Evolutionary conservation across 2,329 filamentous ascomycete genomes (phyloP), one percentile per base, ranked within the genome.

Genomic region (Colletotrichum cuscutae): DNA sequence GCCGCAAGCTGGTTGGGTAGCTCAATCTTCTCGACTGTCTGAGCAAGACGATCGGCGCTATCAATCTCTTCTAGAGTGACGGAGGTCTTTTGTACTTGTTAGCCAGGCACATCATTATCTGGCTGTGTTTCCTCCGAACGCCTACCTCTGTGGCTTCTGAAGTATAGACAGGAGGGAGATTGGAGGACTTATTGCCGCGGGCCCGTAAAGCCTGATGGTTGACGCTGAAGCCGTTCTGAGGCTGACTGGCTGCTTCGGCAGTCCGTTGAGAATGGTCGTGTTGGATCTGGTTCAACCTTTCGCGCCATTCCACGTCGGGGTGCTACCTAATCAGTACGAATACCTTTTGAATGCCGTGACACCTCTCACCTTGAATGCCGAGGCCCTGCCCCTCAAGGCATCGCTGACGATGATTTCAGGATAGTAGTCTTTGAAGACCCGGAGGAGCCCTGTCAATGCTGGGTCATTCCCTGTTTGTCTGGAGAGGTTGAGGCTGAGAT

Each of bases 371-470:
- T 89, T 91, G 80, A 92, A 92, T 1, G 89, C 86, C 4, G 89
- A 88, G 1, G 90, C 90, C 72, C 88, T 88, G 49, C 90, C 90
- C 65, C 86, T 85, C 35, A 90, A 88, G 4, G 89, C 86, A 75
- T 93, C 92, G 26, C 92, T 93, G 15, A 96, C 89, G 72, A 97
- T 94, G 67, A 97, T 94, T 80, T 97, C 94, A 0, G 95, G 94
- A 78, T 96, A 97, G 81, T 96, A 97, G 80, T 96, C 94, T 79
- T 97, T 97, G 84, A 92, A 97, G n/a, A 96, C 90, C 68, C 93
- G 89, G 62, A 97, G 84, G 22, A 97, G 85, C 3, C 93, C 93
- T 49, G 93, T 87, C 46, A 97, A 84, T 64, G 91, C 89, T 61
- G 92, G 92, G 68, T 97, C 95, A 77, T 93, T 93, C 22, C 92